A percentile compares a stretch with the other conserved stretches of the same genome.
Evolutionary conservation across 1,284 basidiomycete genomes (phyloP).

Genomic region (Rhizopogon parksii): DNA sequence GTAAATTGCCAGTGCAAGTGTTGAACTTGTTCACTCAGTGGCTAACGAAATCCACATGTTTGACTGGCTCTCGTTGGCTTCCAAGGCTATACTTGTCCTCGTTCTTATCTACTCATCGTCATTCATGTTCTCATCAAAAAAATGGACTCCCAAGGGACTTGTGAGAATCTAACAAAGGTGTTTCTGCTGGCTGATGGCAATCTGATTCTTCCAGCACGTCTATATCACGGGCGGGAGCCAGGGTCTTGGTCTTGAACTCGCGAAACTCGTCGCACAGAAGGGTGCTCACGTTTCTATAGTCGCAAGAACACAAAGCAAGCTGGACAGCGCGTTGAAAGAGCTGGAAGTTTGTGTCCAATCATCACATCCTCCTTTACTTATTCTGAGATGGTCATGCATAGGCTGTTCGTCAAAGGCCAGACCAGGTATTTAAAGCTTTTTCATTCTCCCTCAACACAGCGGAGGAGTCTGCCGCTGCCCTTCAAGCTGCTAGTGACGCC

Average conservation of each 20-base stretch:
- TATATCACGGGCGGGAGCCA: constrained; percentile 29
- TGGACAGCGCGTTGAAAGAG: constrained; percentile 43
- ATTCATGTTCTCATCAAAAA: constrained; percentile 24
- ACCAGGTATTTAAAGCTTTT: constrained; percentile 45
- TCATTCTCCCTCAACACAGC: constrained; percentile 47
- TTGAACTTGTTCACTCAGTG: too few species aligned
- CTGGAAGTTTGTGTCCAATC: constrained; percentile 42
- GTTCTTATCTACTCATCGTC: constrained; percentile 3
- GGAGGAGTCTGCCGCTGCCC: constrained; percentile 39
- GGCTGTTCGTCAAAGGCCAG: constrained; percentile 32
- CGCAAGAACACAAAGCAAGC: constrained; percentile 52
- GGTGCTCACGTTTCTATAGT: constrained; percentile 72
- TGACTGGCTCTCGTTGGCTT: not conserved
- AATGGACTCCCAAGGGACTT: constrained; percentile 28
- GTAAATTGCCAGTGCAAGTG: not conserved
- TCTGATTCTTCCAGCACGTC: constrained; percentile 18
- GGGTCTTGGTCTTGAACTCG: constrained; percentile 65
- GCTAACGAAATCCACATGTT: not conserved
- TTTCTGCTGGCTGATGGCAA: not conserved
- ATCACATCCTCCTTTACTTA: not conserved
- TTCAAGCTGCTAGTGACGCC: constrained; percentile 39
- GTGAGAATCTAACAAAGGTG: constrained; percentile 5
- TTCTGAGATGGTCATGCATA: constrained; percentile 11
- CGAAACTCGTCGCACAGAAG: constrained; percentile 47
- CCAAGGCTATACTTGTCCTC: not conserved